Evolutionary conservation across 225 moss, liverwort and hornwort genomes (phyloP).

Genomic region (Sphagnum tenellum): DNA sequence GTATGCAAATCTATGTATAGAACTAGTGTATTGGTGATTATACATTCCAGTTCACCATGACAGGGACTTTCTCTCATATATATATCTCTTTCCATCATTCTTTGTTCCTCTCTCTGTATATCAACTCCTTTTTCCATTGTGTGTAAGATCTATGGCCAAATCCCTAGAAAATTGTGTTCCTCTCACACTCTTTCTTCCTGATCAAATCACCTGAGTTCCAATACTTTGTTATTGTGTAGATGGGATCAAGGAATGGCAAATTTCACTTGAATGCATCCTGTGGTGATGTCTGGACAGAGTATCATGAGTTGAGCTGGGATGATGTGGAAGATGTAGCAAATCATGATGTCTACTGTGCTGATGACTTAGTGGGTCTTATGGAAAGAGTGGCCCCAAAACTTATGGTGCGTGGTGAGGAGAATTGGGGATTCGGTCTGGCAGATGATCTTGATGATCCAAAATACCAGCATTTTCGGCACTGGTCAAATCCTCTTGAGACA

Average conservation of each 20-base stretch:
- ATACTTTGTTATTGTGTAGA: constrained; percentile 8
- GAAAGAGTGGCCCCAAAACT: constrained; percentile 81
- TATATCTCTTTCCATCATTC: too few species aligned
- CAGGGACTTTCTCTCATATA: too few species aligned
- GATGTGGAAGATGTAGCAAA: constrained; percentile 48
- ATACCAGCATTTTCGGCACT: constrained; percentile 66
- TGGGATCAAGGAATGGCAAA: constrained; percentile 12
- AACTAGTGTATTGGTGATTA: too few species aligned
- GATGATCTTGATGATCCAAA: constrained; percentile 60
- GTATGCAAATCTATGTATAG: too few species aligned
- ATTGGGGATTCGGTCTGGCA: constrained; percentile 71
- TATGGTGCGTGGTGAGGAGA: constrained; percentile 80
- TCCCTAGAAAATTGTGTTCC: too few species aligned
- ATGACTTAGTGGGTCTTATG: constrained; percentile 40
- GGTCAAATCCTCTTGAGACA: constrained; percentile 85
- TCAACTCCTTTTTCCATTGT: too few species aligned
- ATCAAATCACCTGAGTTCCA: too few species aligned
- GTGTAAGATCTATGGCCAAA: too few species aligned
- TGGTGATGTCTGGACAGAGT: constrained; percentile 93
- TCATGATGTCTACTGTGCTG: constrained; percentile 45
- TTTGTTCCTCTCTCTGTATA: too few species aligned
- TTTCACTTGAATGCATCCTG: constrained; percentile 52
- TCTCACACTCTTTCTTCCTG: too few species aligned
- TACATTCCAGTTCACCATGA: too few species aligned
- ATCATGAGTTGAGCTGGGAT: constrained; percentile 77